These are phyloP conservation scores for Coniochaeta hoffmannii DNA, from an alignment of 2,329 filamentous ascomycete genomes.

Conservation along the genomic window DNA sequence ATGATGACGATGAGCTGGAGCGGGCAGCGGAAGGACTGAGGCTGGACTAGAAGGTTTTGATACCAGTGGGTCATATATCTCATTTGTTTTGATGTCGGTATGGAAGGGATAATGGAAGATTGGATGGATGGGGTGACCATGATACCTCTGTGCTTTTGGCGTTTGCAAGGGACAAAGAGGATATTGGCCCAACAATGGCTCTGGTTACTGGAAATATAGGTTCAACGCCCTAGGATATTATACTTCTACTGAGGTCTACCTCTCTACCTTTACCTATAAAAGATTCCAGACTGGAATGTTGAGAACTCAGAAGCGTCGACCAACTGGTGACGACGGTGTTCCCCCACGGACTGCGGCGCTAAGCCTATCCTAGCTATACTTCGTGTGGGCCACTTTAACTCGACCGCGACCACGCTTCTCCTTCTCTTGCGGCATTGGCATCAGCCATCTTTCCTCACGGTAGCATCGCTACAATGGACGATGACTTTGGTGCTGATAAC, in stretches of 20 bases:
- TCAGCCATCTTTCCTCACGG: not conserved
- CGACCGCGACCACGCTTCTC: not conserved
- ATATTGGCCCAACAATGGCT: not conserved
- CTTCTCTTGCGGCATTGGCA: not conserved
- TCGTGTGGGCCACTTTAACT: not conserved
- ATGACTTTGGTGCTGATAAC: conserved; percentile 51
- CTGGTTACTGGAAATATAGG: not conserved
- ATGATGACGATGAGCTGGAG: not conserved
- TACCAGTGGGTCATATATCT: not conserved
- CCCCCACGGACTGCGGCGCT: not conserved
- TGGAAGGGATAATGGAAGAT: not conserved
- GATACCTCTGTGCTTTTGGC: conserved; percentile 1
- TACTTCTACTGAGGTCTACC: no score
- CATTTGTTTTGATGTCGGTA: not conserved
- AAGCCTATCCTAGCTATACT: not conserved
- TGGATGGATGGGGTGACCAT: not conserved
- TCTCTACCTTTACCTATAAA: no score
- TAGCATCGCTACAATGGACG: conserved; percentile 28
- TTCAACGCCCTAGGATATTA: no score
- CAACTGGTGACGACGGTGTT: not conserved
- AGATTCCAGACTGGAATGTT: not conserved
- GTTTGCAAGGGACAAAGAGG: not conserved
- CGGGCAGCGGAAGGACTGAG: not conserved
- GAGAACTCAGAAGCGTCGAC: no score
- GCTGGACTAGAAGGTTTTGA: conserved; percentile 5